Evolutionary conservation across 2,329 filamentous ascomycete species (phyloP), one percentile per base, ranked within the genome.

Genomic region (Dactylellina haptotyla): DNA sequence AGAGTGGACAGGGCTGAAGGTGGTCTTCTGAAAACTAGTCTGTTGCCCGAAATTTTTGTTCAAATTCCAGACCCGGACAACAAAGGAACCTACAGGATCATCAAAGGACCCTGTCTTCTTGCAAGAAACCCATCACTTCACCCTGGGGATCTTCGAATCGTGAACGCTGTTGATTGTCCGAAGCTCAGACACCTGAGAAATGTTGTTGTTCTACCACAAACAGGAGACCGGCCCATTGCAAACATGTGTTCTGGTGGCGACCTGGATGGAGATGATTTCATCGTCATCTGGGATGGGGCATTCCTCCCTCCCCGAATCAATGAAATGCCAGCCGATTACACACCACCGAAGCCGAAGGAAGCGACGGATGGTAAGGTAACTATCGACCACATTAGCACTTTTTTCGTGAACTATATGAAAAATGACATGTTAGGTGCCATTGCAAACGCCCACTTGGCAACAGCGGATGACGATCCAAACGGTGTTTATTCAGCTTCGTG

Each of bases 221-320:
- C 84, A 0, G 94, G 94, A 0, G 92, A 97, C 78, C 85, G 90
- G 14, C 92, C 96, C 75, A 82, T 99, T 20, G 88, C 93, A 0
- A 93, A 90, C 78, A 98, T 98, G 94, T 93, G 95, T 75, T 97
- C 95, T 2, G 95, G 95, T 1, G 95, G 95, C 0, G 95, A 99
- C 79, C 85, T 99, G 0, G 95, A 99, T 79, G 95, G 95, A 0
- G 95, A 99, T 78, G 95, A 99, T 79, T 99, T 93, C 79, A 89
- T 98, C 63, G 88, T 98, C 3, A 90, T 97, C 48, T 99, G 95
- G 94, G 93, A 99, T 76, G 80, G 84, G 20, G 85, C 87, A 12
- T 83, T 99, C 4, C 83, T 96, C 25, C 92, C 92, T 0, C 76
- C 81, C 0, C 82, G 86, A 56, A 91, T 90, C 87, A 91, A 95